A percentile compares a stretch with the other conserved stretches of the same genome.
These are phyloP conservation scores for Ophidiomyces ophidiicola DNA, from an alignment of 2,329 filamentous ascomycete species.

Conservation along the genomic window DNA sequence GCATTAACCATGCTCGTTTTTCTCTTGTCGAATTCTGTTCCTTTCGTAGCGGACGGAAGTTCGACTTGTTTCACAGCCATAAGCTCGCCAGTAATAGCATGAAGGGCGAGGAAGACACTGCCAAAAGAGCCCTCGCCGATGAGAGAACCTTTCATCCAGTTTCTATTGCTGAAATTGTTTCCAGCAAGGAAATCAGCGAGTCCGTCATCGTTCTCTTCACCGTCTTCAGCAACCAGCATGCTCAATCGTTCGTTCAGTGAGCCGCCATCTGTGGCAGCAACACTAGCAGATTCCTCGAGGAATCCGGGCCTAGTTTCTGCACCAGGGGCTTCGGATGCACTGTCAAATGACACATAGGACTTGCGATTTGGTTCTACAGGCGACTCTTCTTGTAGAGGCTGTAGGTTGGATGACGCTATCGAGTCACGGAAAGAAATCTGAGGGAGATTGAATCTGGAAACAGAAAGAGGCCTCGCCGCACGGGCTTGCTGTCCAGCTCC, in stretches of 20 bases:
- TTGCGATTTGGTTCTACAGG: constrained; percentile 78
- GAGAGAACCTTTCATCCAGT: constrained; percentile 98
- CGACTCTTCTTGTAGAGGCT: constrained; percentile 83
- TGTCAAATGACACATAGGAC: constrained; percentile 71
- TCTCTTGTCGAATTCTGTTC: constrained; percentile 65
- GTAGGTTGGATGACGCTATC: constrained; percentile 74
- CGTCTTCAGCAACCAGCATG: constrained; percentile 75
- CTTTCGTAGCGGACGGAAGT: constrained; percentile 67
- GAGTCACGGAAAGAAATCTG: constrained; percentile 68
- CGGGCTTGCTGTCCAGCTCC: constrained; percentile 34
- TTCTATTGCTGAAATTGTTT: constrained; percentile 90
- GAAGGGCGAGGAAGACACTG: constrained; percentile 85
- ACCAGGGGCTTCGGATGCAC: constrained; percentile 39
- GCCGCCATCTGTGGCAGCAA: constrained; percentile 45
- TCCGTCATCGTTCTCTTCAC: constrained; percentile 82
- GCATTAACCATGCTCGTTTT: constrained; percentile 99
- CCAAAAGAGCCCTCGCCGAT: constrained; percentile 97
- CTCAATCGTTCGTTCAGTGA: constrained; percentile 74
- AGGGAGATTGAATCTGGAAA: constrained; percentile 46
- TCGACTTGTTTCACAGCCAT: constrained; percentile 98
- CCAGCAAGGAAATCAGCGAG: constrained; percentile 80
- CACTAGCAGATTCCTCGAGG: constrained; percentile 69
- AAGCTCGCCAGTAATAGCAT: constrained; percentile 90
- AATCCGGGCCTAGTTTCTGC: constrained; percentile 73
- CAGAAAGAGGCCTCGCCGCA: constrained; percentile 47